Percentiles rank a stretch among this genome's conserved stretches.
phyloP scores from a whole-genome alignment of 2,329 filamentous ascomycete genomes.

The Apiospora koreana region DNA sequence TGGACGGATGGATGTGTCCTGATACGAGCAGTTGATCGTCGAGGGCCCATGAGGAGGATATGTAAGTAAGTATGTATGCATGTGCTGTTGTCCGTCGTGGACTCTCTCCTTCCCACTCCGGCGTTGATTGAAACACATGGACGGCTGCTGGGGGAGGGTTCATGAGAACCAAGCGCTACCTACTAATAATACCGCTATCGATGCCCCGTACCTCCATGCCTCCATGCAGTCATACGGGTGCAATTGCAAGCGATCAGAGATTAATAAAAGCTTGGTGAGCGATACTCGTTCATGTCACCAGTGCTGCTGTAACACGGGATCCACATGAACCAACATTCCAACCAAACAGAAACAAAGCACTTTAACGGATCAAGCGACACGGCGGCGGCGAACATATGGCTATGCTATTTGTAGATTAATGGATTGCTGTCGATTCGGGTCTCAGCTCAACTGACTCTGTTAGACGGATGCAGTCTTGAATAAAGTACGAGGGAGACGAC shows the following conservation, averaged over 20 bases:
- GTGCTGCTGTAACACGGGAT: not conserved
- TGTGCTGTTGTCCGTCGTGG: not conserved
- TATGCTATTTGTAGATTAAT: not conserved
- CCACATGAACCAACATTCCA: conserved; percentile 3
- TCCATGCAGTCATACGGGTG: not conserved
- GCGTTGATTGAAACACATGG: not conserved
- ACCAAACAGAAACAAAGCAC: conserved; percentile 2
- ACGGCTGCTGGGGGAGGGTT: not conserved
- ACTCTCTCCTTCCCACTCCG: not conserved
- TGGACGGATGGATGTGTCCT: not conserved
- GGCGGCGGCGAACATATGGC: not conserved
- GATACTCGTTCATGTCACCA: conserved; percentile 6
- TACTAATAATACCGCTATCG: too few relatives aligned
- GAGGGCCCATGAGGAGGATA: not conserved
- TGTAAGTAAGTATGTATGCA: not conserved
- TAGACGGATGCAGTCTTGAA: not conserved
- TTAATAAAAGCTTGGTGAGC: not conserved
- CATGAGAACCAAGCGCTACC: not conserved
- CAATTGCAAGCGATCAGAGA: conserved; percentile 2
- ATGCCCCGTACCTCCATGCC: not conserved
- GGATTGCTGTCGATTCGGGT: not conserved
- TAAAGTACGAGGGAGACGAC: not conserved
- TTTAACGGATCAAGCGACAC: not conserved
- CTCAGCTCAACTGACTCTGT: not conserved
- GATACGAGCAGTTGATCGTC: not conserved